Conservation (phyloP, 73 alveolate genomes). For the Breviolum minutum region DNA sequence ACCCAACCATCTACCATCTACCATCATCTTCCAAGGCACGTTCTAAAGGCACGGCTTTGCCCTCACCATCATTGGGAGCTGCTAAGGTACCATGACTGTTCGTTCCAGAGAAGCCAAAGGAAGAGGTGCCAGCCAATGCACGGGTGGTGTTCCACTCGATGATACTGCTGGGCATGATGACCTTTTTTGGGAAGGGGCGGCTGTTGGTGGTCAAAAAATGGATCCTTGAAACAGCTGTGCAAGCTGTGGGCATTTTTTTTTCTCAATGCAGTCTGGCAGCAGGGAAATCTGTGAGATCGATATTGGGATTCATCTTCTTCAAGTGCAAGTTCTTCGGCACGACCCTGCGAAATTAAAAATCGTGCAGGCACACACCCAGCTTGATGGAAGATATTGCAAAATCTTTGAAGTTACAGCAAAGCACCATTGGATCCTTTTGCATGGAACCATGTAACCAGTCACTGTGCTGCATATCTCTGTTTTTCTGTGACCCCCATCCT, state of each 20-base stretch:
- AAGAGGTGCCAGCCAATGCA: slow-evolving; percentile 79
- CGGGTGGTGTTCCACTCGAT: slow-evolving; percentile 60
- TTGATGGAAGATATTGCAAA: background rate
- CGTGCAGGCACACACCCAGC: background rate
- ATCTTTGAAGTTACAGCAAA: background rate
- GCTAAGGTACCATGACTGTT: slow-evolving; percentile 85
- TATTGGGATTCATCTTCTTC: slow-evolving; percentile 86
- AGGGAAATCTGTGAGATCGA: slow-evolving; percentile 86
- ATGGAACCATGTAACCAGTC: background rate
- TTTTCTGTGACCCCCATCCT: background rate
- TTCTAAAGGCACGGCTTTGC: slow-evolving; percentile 46
- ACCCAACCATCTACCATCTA: background rate
- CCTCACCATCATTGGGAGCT: slow-evolving; percentile 64
- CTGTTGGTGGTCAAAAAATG: background rate
- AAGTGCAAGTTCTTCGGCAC: slow-evolving; percentile 91
- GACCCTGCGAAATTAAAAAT: background rate
- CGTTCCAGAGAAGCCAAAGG: slow-evolving; percentile 88
- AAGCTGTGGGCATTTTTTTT: background rate
- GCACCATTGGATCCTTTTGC: background rate
- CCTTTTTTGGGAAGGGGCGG: background rate
- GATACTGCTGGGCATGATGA: slow-evolving; percentile 87
- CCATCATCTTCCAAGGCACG: slow-evolving; percentile 18
- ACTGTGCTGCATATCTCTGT: too few relatives aligned
- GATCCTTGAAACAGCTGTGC: background rate
- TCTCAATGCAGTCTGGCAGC: background rate